phyloP scores from a whole-genome alignment of 805 yeast genomes.

The Naumovozyma baii region DNA sequence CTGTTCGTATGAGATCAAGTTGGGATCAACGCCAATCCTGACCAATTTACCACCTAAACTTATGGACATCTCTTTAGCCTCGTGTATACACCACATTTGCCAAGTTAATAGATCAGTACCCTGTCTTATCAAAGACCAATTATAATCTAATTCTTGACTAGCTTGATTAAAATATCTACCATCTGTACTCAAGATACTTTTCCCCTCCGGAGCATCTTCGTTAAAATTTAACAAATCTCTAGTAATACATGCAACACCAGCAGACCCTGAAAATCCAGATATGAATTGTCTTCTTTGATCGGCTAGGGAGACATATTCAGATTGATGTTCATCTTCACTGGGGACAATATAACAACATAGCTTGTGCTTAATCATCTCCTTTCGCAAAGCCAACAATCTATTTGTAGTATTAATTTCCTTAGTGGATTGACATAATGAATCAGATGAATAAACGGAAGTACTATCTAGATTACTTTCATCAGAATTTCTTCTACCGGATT shows the following conservation, averaged over 20 bases:
- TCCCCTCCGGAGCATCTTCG: constrained; percentile 39
- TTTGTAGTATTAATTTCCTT: constrained; percentile 46
- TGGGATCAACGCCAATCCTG: constrained; percentile 78
- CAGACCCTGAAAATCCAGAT: constrained; percentile 85
- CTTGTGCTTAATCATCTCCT: constrained; percentile 50
- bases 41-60: constrained; percentile 31
- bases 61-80: constrained; percentile 37
- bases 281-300: constrained; percentile 80
- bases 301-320: constrained; percentile 74
- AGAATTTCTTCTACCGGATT: constrained; percentile 8
- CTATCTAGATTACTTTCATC: constrained; percentile 14
- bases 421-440: constrained; percentile 29
- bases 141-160: constrained; percentile 61
- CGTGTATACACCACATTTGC: constrained; percentile 66
- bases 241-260: constrained; percentile 85
- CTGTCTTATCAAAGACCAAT: constrained; percentile 76
- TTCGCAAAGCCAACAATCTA: constrained; percentile 52
- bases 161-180: constrained; percentile 95
- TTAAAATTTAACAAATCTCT: constrained; percentile 34
- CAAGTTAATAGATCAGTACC: constrained; percentile 71
- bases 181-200: constrained; percentile 82
- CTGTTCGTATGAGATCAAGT: constrained; percentile 45
- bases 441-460: constrained; percentile 33
- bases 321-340: constrained; percentile 88
- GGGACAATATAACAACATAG: constrained; percentile 56